Conservation (phyloP, 2,329 filamentous ascomycete species). For the Fusarium secorum region DNA sequence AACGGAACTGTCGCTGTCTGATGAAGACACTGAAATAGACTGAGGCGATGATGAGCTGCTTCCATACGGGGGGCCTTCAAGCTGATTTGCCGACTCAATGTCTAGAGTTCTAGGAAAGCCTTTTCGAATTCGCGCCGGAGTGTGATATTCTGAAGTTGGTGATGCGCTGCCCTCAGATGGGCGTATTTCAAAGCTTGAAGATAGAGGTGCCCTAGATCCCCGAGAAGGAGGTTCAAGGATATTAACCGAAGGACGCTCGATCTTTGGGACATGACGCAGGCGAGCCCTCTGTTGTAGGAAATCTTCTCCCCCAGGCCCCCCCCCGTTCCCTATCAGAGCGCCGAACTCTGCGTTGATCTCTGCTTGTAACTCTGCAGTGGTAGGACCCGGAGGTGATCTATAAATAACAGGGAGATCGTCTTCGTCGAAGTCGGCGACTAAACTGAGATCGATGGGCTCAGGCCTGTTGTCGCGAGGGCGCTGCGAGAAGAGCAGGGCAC, state of each 20-base stretch:
- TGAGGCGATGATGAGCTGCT: neutral
- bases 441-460: neutral
- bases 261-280: neutral
- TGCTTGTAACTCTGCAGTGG: neutral
- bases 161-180: neutral
- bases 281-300: neutral
- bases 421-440: neutral
- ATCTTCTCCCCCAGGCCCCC: neutral
- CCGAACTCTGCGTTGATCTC: neutral
- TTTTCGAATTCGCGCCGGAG: neutral
- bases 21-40: neutral
- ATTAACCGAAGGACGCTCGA: neutral
- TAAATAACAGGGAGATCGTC: neutral
- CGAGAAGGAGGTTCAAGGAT: neutral
- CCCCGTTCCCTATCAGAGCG: neutral
- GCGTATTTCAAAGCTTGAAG: neutral
- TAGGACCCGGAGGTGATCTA: neutral
- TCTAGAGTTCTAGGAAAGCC: neutral
- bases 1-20: neutral
- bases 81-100: neutral
- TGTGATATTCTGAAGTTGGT: neutral
- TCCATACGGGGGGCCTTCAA: neutral
- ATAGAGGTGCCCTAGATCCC: neutral
- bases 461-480: neutral
- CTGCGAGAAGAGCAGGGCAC: neutral